Evolutionary conservation across 306 rosid species (phyloP).

Genomic region (Acacia acuminata): DNA sequence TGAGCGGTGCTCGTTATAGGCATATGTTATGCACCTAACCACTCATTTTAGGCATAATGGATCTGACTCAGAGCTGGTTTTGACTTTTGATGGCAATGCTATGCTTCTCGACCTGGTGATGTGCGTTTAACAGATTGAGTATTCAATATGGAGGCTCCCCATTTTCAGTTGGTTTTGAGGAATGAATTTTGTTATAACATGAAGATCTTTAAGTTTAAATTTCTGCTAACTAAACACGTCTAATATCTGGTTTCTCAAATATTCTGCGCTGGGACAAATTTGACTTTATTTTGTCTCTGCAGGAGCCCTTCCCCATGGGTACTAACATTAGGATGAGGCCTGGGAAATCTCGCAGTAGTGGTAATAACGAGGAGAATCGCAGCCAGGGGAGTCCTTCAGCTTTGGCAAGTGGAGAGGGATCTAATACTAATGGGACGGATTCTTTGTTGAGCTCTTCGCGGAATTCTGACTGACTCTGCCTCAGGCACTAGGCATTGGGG

Average conservation of each 20-base stretch:
- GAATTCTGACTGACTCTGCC: constrained; percentile 33
- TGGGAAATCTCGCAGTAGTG: constrained; percentile 49
- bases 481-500: constrained; percentile 42
- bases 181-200: neutral
- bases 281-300: constrained; percentile 27
- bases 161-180: neutral
- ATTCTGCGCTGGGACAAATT: constrained; percentile 10
- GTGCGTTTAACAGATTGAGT: neutral
- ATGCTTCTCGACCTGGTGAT: neutral
- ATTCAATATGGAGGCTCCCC: constrained; percentile 15
- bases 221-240: neutral
- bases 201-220: neutral
- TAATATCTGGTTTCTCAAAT: constrained; percentile 15
- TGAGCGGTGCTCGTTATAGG: neutral
- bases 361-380: constrained; percentile 46
- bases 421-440: constrained; percentile 44
- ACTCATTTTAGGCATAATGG: neutral
- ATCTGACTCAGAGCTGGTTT: constrained; percentile 15
- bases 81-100: constrained; percentile 17
- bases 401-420: constrained; percentile 48
- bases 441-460: constrained; percentile 35
- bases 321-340: constrained; percentile 54
- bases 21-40: neutral
- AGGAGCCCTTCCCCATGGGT: constrained; percentile 85
- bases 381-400: constrained; percentile 50